Conservation (phyloP, 176 grass and related monocot species). For the Juncus inflexus region DNA sequence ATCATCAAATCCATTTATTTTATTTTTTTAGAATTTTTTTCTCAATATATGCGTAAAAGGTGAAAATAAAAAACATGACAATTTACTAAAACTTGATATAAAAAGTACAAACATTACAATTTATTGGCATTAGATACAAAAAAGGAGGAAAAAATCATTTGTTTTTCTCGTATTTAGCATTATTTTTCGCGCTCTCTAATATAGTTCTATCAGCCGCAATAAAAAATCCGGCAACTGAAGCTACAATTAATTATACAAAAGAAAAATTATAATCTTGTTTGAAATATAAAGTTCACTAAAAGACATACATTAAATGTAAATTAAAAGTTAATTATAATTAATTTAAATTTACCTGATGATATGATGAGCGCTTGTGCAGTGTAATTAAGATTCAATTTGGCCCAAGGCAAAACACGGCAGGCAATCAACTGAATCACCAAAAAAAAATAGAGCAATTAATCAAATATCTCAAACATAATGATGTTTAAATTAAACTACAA, state of each 20-base stretch:
- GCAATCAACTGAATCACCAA: conserved; percentile 37
- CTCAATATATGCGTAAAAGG: too few species aligned
- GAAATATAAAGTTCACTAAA: background rate
- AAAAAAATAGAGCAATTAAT: background rate
- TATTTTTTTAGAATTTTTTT: too few species aligned
- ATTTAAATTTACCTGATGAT: conserved; percentile 29
- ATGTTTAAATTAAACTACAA: background rate
- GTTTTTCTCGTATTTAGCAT: conserved; percentile 2
- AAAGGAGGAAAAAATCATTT: too few species aligned
- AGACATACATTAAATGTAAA: background rate
- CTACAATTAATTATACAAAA: conserved; percentile 22
- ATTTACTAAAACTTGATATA: too few species aligned
- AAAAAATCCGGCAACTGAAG: conserved; percentile 43
- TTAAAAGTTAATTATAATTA: background rate
- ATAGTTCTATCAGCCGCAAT: conserved; percentile 43
- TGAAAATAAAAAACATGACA: too few species aligned
- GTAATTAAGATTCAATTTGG: conserved; percentile 45
- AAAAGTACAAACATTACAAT: too few species aligned
- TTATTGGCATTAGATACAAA: too few species aligned
- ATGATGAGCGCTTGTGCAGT: conserved; percentile 52
- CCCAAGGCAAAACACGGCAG: conserved; percentile 47
- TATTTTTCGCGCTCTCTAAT: conserved; percentile 30
- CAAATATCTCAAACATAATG: background rate
- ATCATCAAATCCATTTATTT: too few species aligned
- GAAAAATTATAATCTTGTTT: background rate